Evolutionary conservation across 2,329 filamentous ascomycete species (phyloP), one percentile per base, ranked within the genome.

Genomic region (Pseudogymnoascus sp.): DNA sequence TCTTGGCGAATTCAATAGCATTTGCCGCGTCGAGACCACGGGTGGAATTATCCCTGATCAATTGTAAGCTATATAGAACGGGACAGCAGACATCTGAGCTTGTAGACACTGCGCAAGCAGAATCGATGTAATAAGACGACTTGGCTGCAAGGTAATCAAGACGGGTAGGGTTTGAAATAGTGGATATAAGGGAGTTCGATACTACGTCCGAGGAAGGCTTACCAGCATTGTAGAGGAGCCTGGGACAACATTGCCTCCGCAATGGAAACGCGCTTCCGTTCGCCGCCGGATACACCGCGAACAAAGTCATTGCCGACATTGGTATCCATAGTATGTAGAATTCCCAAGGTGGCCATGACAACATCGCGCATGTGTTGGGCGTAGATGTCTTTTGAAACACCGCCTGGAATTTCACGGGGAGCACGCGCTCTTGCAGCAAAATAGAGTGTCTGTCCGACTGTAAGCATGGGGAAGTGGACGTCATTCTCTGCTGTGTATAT

Each of bases 401-500:
- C 85, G 10, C 82, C 77, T 15, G 87, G 79, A 12, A 74, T 73
- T 60, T 86, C 80, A 0, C 83, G 81, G 0, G 88, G 88, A 0
- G 87, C 88, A 59, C 87, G 79, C 0, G 85, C 84, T 48, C 84
- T 82, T 1, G 89, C 80, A 0, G 92, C 92, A 70, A 96, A 96
- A 0, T 84, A 86, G 0, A 96, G 81, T 0, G 92, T 96, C 72
- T 96, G 90, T 61, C 89, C 88, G 2, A 96, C 92, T 0, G 91
- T 94, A 25, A 97, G 79, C 0, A 90, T 94, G 0, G 92, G 71
- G 48, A 92, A 87, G 68, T 96, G 91, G 21, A 93, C 80, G 68
- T 96, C 92, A 66, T 95, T 90, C 72, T 93, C 89, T 68, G 89
- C 86, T 70, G 91, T 93, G 77, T 95, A 96, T 4, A 93, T 87